phyloP scores from a whole-genome alignment of 2,329 filamentous ascomycete species.

The Talaromyces verruculosus region DNA sequence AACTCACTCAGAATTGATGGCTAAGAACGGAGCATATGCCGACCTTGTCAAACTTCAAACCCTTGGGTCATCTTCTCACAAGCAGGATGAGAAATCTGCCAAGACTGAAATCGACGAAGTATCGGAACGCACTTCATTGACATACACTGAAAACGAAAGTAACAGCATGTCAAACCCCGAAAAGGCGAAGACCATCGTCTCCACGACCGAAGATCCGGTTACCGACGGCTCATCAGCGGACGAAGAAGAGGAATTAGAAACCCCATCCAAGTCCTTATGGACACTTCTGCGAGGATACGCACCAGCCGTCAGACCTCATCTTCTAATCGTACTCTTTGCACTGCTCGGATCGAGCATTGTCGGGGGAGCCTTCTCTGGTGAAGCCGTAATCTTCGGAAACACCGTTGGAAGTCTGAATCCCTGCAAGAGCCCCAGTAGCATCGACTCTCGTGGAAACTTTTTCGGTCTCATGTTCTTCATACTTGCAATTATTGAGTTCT shows the following conservation, averaged over 20 bases:
- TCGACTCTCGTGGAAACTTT: slow-evolving; percentile 53
- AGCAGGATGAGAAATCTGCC: neutral
- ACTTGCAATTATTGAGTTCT: slow-evolving; percentile 59
- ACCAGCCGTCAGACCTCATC: slow-evolving; percentile 42
- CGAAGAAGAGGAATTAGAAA: slow-evolving; percentile 31
- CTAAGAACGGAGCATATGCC: slow-evolving; percentile 67
- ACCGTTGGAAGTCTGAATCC: slow-evolving; percentile 58
- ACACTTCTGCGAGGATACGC: slow-evolving; percentile 31
- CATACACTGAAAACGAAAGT: neutral
- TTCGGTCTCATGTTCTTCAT: slow-evolving; percentile 62
- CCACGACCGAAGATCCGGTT: slow-evolving; percentile 14
- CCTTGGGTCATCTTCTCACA: slow-evolving; percentile 7
- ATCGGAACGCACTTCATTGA: neutral
- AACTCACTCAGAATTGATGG: slow-evolving; percentile 76
- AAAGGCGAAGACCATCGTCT: neutral
- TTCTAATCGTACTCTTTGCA: slow-evolving; percentile 49
- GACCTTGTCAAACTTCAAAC: slow-evolving; percentile 53
- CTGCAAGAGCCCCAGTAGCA: slow-evolving; percentile 51
- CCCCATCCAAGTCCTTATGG: slow-evolving; percentile 32
- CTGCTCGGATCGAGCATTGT: slow-evolving; percentile 55
- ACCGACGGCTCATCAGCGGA: slow-evolving; percentile 23
- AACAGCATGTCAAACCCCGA: neutral
- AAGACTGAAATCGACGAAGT: neutral
- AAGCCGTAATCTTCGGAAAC: slow-evolving; percentile 61
- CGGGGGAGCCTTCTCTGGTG: slow-evolving; percentile 58